Base-by-base conservation (phyloP, 2,329 filamentous ascomycete species). In the Chaetomium sp. region DNA sequence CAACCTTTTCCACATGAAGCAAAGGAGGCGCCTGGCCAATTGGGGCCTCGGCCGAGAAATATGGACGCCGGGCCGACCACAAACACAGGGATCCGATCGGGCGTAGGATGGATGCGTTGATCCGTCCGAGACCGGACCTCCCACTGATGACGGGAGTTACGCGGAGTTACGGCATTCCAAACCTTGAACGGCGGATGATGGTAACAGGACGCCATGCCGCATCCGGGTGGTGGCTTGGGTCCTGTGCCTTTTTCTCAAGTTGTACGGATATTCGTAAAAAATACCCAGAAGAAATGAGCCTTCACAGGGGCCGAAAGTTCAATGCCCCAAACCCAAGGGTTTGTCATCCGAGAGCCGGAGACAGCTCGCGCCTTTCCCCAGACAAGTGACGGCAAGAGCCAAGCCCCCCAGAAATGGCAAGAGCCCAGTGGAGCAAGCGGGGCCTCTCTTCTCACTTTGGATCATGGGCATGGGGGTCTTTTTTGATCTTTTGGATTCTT, bases 291-390 rank as follows among this genome's bases (percentile, higher is more conserved):
- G 19, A 3, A 27, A 27, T 27, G 19, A 27, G 19, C 19, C 19
- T 27, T 27, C 19, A 3, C 19, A 27, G 19, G 19, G 19, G 19
- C 19, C 19, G 19, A 27, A 27, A 27, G 19, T 27, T 27, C 19
- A 27, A 27, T 27, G 19, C 2, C 19, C 3, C 41, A 33, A 9
- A 32, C 11, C 9, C 11, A 27, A 3, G 10, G 14, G 42, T 51
- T 49, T 27, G 48, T 44, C 36, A 49, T 45, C 55, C 51, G 54
- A 52, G 49, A 19, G 42, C 14, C 49, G 55, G 50, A 43, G 45
- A 10, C 35, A 12, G 12, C 19, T 12, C 27, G 32, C 54, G 55
- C 55, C 55, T 57, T 57, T 57, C 50, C 46, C 47, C 55, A 42
- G 55, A 57, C 55, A 57, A 45, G 46, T 32, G 35, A 43, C 38